Conservation (phyloP, 768 basidiomycete genomes). For the Boletellus emodensis region DNA sequence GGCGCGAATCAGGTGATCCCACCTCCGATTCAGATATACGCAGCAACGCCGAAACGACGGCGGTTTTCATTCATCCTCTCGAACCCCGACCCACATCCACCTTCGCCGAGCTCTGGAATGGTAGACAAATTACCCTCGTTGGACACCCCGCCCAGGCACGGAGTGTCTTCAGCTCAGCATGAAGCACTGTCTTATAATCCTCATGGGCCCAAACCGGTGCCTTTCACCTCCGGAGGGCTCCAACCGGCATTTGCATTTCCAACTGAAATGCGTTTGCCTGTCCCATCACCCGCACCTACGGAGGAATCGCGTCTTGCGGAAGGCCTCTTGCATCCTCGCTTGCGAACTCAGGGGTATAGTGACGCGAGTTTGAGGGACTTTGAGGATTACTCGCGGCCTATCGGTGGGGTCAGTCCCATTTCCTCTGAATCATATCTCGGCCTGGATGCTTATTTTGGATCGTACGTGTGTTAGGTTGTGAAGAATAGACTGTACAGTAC, state of each 20-base stretch:
- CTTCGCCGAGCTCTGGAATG: constrained; percentile 16
- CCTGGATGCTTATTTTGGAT: background rate
- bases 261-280: background rate
- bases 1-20: constrained; percentile 5
- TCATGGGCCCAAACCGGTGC: background rate
- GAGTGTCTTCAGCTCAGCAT: background rate
- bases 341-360: constrained; percentile 21
- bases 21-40: constrained; percentile 13
- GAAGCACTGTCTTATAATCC: background rate
- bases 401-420: constrained; percentile 25
- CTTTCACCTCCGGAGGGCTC: background rate
- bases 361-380: constrained; percentile 29
- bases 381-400: constrained; percentile 33
- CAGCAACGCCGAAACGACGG: constrained; percentile 16
- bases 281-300: constrained; percentile 25
- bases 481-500: constrained; percentile 31
- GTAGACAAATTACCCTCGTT: background rate
- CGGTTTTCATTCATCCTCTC: constrained; percentile 31
- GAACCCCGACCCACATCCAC: constrained; percentile 27
- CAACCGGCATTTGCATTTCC: constrained; percentile 3
- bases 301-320: constrained; percentile 25
- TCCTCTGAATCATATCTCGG: background rate
- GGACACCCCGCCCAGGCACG: background rate
- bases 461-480: constrained; percentile 17
- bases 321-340: constrained; percentile 30